These are phyloP conservation scores for Ophiocytium majus DNA, from an alignment of 352 stramenopile genomes.

Conservation along the genomic window DNA sequence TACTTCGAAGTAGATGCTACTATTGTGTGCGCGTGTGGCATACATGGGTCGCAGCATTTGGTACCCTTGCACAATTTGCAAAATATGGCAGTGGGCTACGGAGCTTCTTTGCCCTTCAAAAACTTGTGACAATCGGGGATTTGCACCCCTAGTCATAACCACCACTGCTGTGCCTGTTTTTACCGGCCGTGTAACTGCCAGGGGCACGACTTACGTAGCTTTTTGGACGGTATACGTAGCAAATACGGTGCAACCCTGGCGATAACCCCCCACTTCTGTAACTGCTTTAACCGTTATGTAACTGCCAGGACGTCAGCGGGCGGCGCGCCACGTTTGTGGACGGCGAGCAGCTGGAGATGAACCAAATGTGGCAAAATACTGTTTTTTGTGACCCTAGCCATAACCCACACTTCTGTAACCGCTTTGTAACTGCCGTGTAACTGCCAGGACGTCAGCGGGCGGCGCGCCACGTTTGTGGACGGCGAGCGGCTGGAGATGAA, in stretches of 20 bases:
- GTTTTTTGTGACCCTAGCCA: background rate
- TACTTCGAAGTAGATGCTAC: no score
- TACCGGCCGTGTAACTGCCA: no score
- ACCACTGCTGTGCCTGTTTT: no score
- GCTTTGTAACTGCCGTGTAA: background rate
- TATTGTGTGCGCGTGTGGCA: no score
- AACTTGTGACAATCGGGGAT: no score
- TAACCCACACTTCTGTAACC: background rate
- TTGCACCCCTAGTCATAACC: no score
- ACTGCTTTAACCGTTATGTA: background rate
- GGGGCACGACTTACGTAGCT: no score
- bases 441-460: background rate
- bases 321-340: background rate
- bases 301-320: background rate
- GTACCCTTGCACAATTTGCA: no score
- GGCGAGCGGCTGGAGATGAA: background rate
- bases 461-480: background rate
- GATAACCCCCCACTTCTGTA: background rate
- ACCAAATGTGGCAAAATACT: background rate
- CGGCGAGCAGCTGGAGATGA: background rate
- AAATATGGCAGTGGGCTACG: no score
- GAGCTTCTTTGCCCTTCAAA: no score
- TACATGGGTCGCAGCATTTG: no score
- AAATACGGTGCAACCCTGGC: background rate
- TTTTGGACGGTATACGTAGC: no score